Conservation (phyloP, 495 filamentous ascomycete species). For the Rhypophila decipiens region DNA sequence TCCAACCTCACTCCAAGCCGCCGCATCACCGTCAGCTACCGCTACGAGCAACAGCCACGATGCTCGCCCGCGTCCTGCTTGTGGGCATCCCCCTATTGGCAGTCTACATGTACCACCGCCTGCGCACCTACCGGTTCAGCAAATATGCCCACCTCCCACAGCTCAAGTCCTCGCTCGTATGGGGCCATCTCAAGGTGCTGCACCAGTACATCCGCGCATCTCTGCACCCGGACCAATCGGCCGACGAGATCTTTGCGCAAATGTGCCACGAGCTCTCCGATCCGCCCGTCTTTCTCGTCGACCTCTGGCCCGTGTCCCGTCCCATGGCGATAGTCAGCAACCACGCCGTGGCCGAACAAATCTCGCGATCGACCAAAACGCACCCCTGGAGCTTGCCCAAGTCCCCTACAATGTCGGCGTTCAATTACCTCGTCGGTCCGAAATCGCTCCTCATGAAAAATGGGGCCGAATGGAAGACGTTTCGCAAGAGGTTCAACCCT, state of each 20-base stretch:
- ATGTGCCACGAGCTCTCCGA: conserved; percentile 19
- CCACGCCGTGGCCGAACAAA: conserved; percentile 40
- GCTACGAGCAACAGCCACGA: neutral
- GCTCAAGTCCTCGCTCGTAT: conserved; percentile 20
- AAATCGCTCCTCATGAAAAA: conserved; percentile 29
- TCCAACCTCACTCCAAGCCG: too few relatives aligned
- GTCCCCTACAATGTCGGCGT: conserved; percentile 23
- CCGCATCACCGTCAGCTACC: neutral
- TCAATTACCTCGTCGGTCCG: conserved; percentile 29
- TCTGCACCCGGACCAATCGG: too few relatives aligned
- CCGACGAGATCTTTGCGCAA: conserved; percentile 16
- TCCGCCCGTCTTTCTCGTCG: conserved; percentile 24
- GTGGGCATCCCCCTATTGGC: conserved; percentile 11
- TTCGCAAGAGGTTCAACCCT: conserved; percentile 35
- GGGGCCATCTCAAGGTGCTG: conserved; percentile 25
- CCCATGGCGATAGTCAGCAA: conserved; percentile 33
- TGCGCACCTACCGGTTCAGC: conserved; percentile 18
- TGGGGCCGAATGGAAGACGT: conserved; percentile 31
- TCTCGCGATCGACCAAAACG: conserved; percentile 27
- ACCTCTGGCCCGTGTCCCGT: conserved; percentile 28
- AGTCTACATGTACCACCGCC: conserved; percentile 12
- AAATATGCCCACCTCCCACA: conserved; percentile 27
- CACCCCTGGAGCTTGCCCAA: conserved; percentile 41
- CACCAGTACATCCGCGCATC: conserved; percentile 16
- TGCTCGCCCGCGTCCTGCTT: conserved; percentile 5